A percentile compares a stretch with the other conserved stretches of the same genome.
Conservation (phyloP, 306 rosid genomes). For the apple (Malus domestica) region ASM211411v1 NC_041789.1:31818001-31818500, state of each 20-base stretch:
- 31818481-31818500: too few species aligned
- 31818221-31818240: not conserved
- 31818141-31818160: constrained; percentile 21
- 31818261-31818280: not conserved
- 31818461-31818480: fast-evolving
- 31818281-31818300: not conserved
- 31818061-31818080: constrained; percentile 25
- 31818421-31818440: not conserved
- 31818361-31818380: not conserved
- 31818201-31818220: constrained; percentile 36
- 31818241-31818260: not conserved
- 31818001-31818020: constrained; percentile 19
- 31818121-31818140: constrained; percentile 60
- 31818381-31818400: too few species aligned
- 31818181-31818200: constrained; percentile 38
- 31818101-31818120: constrained; percentile 26
- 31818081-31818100: constrained; percentile 9
- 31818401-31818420: not conserved
- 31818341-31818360: not conserved
- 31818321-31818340: not conserved
- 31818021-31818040: constrained; percentile 8
- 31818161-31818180: constrained; percentile 54
- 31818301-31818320: not conserved
- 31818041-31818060: not conserved
- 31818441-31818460: not conserved